Evolutionary conservation across 2,329 filamentous ascomycete genomes (phyloP), one percentile per base, ranked within the genome.

Genomic region (Akanthomyces dipterigenus): DNA sequence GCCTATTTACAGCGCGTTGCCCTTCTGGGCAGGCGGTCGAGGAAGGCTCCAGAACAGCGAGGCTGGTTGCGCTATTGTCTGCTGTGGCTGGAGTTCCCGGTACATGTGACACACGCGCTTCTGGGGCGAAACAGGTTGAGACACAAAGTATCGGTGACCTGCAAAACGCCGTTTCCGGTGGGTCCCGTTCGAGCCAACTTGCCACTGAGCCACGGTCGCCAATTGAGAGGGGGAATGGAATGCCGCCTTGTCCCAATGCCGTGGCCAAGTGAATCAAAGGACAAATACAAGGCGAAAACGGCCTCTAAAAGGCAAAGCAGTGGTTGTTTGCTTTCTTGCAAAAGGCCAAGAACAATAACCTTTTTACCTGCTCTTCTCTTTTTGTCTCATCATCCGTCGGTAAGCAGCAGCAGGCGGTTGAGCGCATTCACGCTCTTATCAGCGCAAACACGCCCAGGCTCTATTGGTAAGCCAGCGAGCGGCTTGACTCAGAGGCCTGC

Each of bases 41-140:
- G 66, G 74, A 76, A 76, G 70, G 71, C 72, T 75, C 74, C 73
- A 76, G 74, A 76, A 75, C 46, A 18, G 31, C 48, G 49, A 49
- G 58, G 61, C 61, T 61, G 51, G 31, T 50, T 14, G 7, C 20
- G 18, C 14, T 36, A n/a, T 28, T 22, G 31, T 18, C 36, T 54
- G 12, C 8, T 55, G 61, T 55, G 20, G 54, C 66, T 63, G 61
- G 56, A 24, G 70, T 71, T 60, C 53, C 55, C 1, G 55, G 55
- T 71, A 72, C 70, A 51, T 61, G 12, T 2, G 53, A 54, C 70
- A 72, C 70, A 54, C 61, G 12, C 1, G 20, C 51, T 18, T 55
- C 62, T 56, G 31, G 63, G 63, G 28, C 16, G 22, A 7, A 18
- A n/a, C 1, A n/a, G 38, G 56, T 42, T 42, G 36, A 36, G 20